These are phyloP conservation scores for Verticillium longisporum DNA, from an alignment of 2,329 filamentous ascomycete species.

Conservation along the genomic window DNA sequence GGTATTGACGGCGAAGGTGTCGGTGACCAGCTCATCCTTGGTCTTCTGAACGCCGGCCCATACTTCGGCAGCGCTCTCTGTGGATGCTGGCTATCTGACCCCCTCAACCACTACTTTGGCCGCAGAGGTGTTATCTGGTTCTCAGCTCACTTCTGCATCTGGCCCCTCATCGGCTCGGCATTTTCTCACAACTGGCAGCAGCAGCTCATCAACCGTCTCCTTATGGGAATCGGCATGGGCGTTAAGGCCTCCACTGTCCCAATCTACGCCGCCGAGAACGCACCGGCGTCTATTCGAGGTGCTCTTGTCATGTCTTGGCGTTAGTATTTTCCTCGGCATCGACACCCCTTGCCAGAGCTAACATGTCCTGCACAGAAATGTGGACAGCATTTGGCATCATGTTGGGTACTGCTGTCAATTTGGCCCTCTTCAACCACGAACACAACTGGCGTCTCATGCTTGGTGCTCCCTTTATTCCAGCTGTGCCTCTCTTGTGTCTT, in stretches of 20 bases:
- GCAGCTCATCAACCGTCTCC: slow-evolving; percentile 58
- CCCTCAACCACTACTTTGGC: slow-evolving; percentile 56
- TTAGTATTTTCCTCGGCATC: slow-evolving; percentile 2
- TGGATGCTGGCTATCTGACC: slow-evolving; percentile 63
- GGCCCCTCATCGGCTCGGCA: slow-evolving; percentile 56
- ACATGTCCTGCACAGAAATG: slow-evolving; percentile 38
- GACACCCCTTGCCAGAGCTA: not conserved
- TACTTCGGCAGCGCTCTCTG: slow-evolving; percentile 39
- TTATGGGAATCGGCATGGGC: slow-evolving; percentile 64
- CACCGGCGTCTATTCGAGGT: slow-evolving; percentile 61
- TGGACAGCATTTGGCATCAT: slow-evolving; percentile 53
- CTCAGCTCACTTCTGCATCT: slow-evolving; percentile 52
- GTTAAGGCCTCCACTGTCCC: slow-evolving; percentile 60
- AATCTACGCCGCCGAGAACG: slow-evolving; percentile 68
- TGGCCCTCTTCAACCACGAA: slow-evolving; percentile 27
- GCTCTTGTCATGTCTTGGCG: slow-evolving; percentile 77
- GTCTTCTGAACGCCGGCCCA: slow-evolving; percentile 55
- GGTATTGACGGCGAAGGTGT: slow-evolving; percentile 25
- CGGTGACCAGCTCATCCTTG: slow-evolving; percentile 43
- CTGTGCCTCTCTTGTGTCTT: slow-evolving; percentile 46
- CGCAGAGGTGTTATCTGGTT: slow-evolving; percentile 62
- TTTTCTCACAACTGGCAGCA: slow-evolving; percentile 61
- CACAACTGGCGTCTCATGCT: slow-evolving; percentile 31
- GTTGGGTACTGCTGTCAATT: slow-evolving; percentile 50
- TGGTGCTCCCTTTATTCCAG: slow-evolving; percentile 22